A percentile compares a stretch with the other conserved stretches of the same genome.
These are phyloP conservation scores for Fusarium veterinarium DNA, from an alignment of 2,329 filamentous ascomycete species.

Conservation along the genomic window DNA sequence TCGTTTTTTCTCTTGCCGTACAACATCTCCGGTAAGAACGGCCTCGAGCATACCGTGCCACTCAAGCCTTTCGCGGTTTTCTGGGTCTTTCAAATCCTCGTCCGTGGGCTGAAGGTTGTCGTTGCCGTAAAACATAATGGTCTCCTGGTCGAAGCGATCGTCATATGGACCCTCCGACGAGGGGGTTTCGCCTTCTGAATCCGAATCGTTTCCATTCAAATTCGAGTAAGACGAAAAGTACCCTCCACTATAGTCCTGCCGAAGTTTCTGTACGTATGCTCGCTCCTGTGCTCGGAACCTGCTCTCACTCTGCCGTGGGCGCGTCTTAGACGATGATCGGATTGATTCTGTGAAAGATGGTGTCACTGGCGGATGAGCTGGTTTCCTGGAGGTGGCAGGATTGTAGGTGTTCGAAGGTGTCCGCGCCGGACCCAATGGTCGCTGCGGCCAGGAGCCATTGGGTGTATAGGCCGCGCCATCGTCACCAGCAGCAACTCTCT, in stretches of 20 bases:
- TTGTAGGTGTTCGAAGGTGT: constrained; percentile 86
- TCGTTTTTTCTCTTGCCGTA: constrained; percentile 97
- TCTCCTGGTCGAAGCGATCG: constrained; percentile 90
- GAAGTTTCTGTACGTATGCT: constrained; percentile 91
- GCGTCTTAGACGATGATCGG: constrained; percentile 65
- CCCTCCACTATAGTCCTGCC: constrained; percentile 73
- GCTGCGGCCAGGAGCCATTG: constrained; percentile 64
- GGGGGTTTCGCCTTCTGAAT: constrained; percentile 91
- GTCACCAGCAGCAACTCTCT: constrained; percentile 51
- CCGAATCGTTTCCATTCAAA: constrained; percentile 78
- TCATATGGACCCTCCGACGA: constrained; percentile 86
- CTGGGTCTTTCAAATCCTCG: constrained; percentile 89
- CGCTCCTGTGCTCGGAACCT: constrained; percentile 77
- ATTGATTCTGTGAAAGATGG: constrained; percentile 58
- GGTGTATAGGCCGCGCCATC: constrained; percentile 45
- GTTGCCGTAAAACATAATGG: constrained; percentile 90
- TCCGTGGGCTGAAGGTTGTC: constrained; percentile 88
- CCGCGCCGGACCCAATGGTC: constrained; percentile 75
- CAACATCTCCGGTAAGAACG: constrained; percentile 94
- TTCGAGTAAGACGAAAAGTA: constrained; percentile 78
- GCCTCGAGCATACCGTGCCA: constrained; percentile 99
- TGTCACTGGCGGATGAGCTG: constrained; percentile 54
- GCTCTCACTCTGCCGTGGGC: constrained; percentile 59
- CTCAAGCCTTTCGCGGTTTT: constrained; percentile 89
- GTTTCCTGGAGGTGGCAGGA: constrained; percentile 69